Evolutionary conservation across 768 basidiomycete genomes (phyloP), one percentile per base, ranked within the genome.

Genomic region (Tubosaeta sp.): DNA sequence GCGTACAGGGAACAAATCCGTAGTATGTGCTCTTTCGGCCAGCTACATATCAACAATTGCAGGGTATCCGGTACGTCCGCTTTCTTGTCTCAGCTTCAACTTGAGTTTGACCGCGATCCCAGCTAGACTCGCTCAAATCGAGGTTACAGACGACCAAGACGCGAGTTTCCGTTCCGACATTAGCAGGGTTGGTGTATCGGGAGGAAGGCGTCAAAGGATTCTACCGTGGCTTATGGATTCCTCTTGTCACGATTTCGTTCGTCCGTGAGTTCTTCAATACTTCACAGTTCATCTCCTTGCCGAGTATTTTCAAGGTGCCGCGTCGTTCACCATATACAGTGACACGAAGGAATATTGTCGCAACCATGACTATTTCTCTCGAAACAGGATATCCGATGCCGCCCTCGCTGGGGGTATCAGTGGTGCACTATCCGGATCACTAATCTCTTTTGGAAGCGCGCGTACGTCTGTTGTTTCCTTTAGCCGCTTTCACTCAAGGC

Each of bases 71-170:
- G 91, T 81, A 48, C 50, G 71, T 63, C 45, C 3, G 4, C 34
- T 32, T 42, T 5, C 29, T 16, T 46, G n/a, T 17, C 34, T 25
- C 17, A 29, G 10, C 26, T 16, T 6, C 12, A 17, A 16, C 12
- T 13, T 4, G 8, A 7, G 42, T 35, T 22, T 39, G 39, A 60
- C 31, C 45, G 35, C 32, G 22, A 46, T 27, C 46, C 49, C 62
- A 95, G 85, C 75, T 97, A 74, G 95, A 98, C 70, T 92, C 89
- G 50, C 80, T 98, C 72, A 98, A 98, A 73, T 95, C 91, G 55
- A 78, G 93, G 64, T 73, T 97, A 48, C 93, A 97, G 72, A 91
- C 91, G 41, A 86, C 83, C 47, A 85, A 87, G 67, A 84, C 78
- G 46, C 81, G 77, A 48, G 80, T 89, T 59, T 82, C 88, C 8